Percentiles rank a stretch among this genome's conserved stretches.
Evolutionary conservation across 208 protist species (phyloP).

Genomic region (Trypanosoma lewisi): DNA sequence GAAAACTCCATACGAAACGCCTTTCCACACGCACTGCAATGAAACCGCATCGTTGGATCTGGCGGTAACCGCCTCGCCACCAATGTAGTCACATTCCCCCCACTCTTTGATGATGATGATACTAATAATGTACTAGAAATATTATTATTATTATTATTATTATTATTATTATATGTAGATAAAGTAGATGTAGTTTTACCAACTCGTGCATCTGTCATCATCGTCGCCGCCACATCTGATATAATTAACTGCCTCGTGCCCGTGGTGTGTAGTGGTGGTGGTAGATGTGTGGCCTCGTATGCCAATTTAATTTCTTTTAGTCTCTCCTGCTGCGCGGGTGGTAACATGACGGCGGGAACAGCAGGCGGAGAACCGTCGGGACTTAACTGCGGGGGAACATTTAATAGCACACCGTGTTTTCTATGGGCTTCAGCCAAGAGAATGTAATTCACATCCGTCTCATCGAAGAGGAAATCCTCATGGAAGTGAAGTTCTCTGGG

Average conservation of each 20-base stretch:
- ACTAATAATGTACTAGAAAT: no score
- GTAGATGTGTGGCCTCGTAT: slow-evolving; percentile 26
- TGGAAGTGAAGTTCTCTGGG: slow-evolving; percentile 24
- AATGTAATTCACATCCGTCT: slow-evolving; percentile 44
- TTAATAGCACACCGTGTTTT: slow-evolving; percentile 75
- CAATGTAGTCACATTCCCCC: slow-evolving; percentile 2
- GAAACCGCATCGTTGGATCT: slow-evolving; percentile 42
- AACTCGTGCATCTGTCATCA: not conserved
- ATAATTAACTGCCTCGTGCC: slow-evolving; percentile 36
- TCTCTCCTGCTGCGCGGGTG: slow-evolving; percentile 32
- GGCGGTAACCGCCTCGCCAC: slow-evolving; percentile 30
- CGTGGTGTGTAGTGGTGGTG: slow-evolving; percentile 26
- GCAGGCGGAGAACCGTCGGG: slow-evolving; percentile 42
- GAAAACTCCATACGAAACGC: slow-evolving; percentile 35
- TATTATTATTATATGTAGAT: no score
- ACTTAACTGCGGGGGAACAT: slow-evolving; percentile 73
- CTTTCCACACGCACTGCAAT: slow-evolving; percentile 65
- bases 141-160: no score
- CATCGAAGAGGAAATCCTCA: slow-evolving; percentile 20
- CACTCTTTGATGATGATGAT: no score
- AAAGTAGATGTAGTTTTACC: not conserved
- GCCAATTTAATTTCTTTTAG: slow-evolving; percentile 28
- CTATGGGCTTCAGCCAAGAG: slow-evolving; percentile 63
- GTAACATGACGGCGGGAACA: slow-evolving; percentile 46
- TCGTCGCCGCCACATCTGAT: slow-evolving; percentile 21